Evolutionary conservation across 805 yeast genomes (phyloP), one percentile per base, ranked within the genome.

Genomic region (Starmerella floricola): DNA sequence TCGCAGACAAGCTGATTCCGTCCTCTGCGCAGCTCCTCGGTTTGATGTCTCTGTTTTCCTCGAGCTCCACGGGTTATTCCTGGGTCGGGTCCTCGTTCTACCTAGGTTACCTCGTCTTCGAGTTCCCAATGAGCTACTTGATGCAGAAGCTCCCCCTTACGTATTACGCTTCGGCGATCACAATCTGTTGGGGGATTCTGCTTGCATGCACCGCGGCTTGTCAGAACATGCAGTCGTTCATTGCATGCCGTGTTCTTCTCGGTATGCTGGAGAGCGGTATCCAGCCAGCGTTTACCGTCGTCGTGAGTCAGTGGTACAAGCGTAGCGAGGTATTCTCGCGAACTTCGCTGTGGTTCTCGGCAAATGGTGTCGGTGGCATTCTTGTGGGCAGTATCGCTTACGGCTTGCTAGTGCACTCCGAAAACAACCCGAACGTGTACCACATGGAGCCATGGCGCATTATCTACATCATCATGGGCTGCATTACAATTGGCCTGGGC

Each of bases 241-340:
- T 72, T 62, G 61, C 67, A 3, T 55, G 66, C 1, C 57, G 79
- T 31, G 59, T 66, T 8, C 56, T 74, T 11, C 58, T 74, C 3
- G 79, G 80, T 8, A 55, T 65, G 19, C 63, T 71, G 30, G 80
- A 75, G 49, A 54, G 70, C 5, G 67, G 68, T 18, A 68, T 75
- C 18, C 68, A 75, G 18, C 81, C 83, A 2, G 70, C 76, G 3
- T 72, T 72, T 57, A 69, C 74, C 26, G 62, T 73, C 23, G 54
- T 76, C 36, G 76, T 79, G 4, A 57, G 73, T 20, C 77, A 73
- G 56, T 77, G 76, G 71, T 77, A 74, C 66, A 68, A 62, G 45
- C 50, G 60, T 16, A 50, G 53, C 26, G 63, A 62, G 48, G 73
- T 75, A 38, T 78, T 78, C 17, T 27, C 50, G 10, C 56, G 74